Base-by-base conservation (phyloP, 148 eudicot genomes). In the Heliamphora exappendiculata region DNA sequence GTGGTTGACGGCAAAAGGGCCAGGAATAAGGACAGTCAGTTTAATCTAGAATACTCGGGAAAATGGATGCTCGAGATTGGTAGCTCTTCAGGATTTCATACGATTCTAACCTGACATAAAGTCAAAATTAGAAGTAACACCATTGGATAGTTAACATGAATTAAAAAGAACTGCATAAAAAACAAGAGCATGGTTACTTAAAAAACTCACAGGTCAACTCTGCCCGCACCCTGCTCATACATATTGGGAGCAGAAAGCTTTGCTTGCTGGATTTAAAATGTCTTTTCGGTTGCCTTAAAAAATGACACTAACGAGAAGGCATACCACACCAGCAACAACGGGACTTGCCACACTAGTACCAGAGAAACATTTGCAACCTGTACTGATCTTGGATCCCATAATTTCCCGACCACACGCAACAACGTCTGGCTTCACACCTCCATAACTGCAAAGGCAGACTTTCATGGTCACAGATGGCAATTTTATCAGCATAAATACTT, bases 311-410 rank as follows among this genome's bases (percentile, higher is more conserved):
- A 91, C 96, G 78, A 95, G 97, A 75, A 95, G 87, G 86, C 99
- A 95, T 70, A 95, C 97, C 54, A 92, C 88, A 76, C 99, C 99
- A 86, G 99, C 99, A 81, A 95, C 99, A 49, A 95, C 99, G 63
- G 99, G 99, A 86, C 99, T 95, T 51, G 99, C 99, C 72, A 95
- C 97, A 62, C 99, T 95, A 34, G 99, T 95, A 24, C 99, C 99
- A 60, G 99, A 95, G 74, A 92, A 85, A 82, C 93, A 89, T 86
- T 89, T 95, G 81, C 99, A 95, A 71, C 99, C 99, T 50, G 93
- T 95, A 77, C 97, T 95, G 51, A 95, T 95, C 85, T 92, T 95
- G 68, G 99, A 93, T 60, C 99, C 99, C 91, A 89, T 85, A 55
- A 95, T 95, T 65, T 95, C 99, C 70, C 97, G 92, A 55, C 99